Evolutionary conservation across 495 filamentous ascomycete genomes (phyloP).

Genomic region (Podospora appendiculata): DNA sequence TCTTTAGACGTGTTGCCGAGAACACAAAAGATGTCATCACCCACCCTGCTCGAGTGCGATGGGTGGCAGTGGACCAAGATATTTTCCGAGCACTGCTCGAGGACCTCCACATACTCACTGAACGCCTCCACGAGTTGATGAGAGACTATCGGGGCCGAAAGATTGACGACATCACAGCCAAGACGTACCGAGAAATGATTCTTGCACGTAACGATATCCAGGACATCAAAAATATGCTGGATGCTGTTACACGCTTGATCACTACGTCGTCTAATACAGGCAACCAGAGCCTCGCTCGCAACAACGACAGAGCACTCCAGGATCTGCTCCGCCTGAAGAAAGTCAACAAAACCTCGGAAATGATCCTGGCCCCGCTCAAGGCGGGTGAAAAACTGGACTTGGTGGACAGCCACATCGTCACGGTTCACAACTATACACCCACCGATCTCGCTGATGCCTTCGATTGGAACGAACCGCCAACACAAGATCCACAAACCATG

Average conservation of each 20-base stretch:
- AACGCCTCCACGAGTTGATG: conserved; percentile 26
- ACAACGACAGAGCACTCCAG: conserved; percentile 18
- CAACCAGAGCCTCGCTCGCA: conserved; percentile 1
- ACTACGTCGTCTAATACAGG: conserved; percentile 10
- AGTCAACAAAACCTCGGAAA: conserved; percentile 17
- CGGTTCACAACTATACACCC: conserved; percentile 6
- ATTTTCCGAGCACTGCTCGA: conserved; percentile 17
- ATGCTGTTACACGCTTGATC: conserved; percentile 14
- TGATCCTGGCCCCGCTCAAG: conserved; percentile 14
- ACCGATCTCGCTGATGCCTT: conserved; percentile 3
- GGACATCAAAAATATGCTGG: conserved; percentile 21
- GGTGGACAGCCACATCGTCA: conserved; percentile 7
- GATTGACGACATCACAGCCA: conserved; percentile 26
- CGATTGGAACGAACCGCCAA: conserved; percentile 6
- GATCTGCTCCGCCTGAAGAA: conserved; percentile 23
- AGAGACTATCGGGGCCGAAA: conserved; percentile 12
- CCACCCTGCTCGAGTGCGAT: conserved; percentile 21
- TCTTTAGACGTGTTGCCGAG: conserved; percentile 16
- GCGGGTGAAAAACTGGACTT: neutral
- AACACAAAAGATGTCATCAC: conserved; percentile 23
- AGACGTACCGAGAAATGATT: conserved; percentile 28
- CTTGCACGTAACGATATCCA: conserved; percentile 19
- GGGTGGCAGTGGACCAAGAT: conserved; percentile 22
- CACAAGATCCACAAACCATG: conserved; percentile 1
- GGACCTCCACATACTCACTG: conserved; percentile 23